A percentile compares a stretch with the other conserved stretches of the same genome.
Evolutionary conservation across 2,329 filamentous ascomycete species (phyloP).

Genomic region (Alternaria panax): DNA sequence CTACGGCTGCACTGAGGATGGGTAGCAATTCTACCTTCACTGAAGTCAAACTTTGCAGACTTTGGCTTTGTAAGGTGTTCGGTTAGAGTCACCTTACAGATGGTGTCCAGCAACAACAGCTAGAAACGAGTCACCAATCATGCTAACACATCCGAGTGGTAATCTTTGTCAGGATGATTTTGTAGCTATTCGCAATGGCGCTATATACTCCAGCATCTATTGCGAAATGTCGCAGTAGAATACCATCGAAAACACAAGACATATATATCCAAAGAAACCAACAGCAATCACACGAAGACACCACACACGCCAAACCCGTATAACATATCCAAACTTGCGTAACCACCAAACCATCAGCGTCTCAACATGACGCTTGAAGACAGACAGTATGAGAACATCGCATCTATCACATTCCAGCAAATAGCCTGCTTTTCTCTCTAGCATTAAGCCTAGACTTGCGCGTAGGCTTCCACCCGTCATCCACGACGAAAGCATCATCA

Average conservation of each 20-base stretch:
- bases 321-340: background rate
- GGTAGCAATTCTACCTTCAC: no score
- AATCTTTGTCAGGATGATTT: background rate
- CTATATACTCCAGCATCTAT: background rate
- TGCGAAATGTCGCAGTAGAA: background rate
- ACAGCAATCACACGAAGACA: background rate
- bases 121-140: background rate
- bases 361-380: background rate
- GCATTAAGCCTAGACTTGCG: conserved; percentile 1
- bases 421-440: background rate
- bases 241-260: background rate
- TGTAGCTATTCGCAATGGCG: background rate
- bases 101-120: no score
- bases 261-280: background rate
- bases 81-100: no score
- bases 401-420: background rate
- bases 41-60: no score
- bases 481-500: background rate
- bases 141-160: background rate
- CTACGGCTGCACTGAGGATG: no score
- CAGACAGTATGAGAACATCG: background rate
- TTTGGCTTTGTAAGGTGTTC: no score
- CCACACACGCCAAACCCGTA: background rate
- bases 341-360: background rate
- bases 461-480: background rate